Evolutionary conservation across 2,329 filamentous ascomycete species (phyloP), one percentile per base, ranked within the genome.

Genomic region (Aspergillus luchuensis): DNA sequence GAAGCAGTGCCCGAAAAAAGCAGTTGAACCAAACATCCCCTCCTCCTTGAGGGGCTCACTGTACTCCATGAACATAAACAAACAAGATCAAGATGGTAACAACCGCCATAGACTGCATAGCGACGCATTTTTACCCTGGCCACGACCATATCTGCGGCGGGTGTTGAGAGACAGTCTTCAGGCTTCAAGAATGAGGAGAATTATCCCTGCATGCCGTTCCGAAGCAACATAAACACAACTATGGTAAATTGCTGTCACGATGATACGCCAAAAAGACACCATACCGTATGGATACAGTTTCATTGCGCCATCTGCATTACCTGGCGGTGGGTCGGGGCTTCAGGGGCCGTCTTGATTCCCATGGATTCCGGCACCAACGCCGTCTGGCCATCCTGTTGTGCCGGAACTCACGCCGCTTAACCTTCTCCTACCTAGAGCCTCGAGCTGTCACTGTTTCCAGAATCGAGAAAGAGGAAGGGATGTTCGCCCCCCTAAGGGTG

Each of bases 261-360:
- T 13, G 30, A 30, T 56, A 10, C 36, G n/a, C 17, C 15, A 25
- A 4, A 4, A 25, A 30, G 11, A 19, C 21, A 47, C 38, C n/a
- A 39, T 47, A 47, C 53, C 38, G 28, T 43, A 7, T 8, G 39
- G n/a, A 41, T 56, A 56, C 41, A 17, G 41, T 54, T 11, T 33
- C 25, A 36, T 47, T 47, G 23, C 28, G 39, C 30, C 25, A 45
- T 21, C 38, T 43, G 4, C 8, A 47, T 21, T 56, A 45, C 43
- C 39, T 25, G 53, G 45, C 28, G 53, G 53, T 43, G 41, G 53
- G 36, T 39, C 36, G 17, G 51, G 25, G 51, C 53, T 56, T 56
- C 53, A 56, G 53, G 53, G 53, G 53, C 53, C 53, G 53, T 47
- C 53, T 36, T 47, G 53, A 56, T 41, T 56, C 43, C 53, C 53